Base-by-base conservation (phyloP, 805 yeast genomes). In the Starmerella scarabaei region DNA sequence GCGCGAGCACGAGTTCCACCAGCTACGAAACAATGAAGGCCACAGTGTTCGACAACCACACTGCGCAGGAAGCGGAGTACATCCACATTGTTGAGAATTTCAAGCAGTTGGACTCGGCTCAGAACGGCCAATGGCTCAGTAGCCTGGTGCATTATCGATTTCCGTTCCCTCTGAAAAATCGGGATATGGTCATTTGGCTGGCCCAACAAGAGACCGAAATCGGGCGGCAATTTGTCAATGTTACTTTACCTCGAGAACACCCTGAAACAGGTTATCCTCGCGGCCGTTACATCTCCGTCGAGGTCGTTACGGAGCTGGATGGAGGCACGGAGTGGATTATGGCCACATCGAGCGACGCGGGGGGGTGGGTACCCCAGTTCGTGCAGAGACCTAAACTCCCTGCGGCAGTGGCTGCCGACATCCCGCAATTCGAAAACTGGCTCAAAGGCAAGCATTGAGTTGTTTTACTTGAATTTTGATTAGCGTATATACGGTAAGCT, bases 311-410 rank as follows among this genome's bases (percentile, higher is more conserved):
- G 18, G 41, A 50, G 11, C 38, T 41, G 3, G 47, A 48, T 19
- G 44, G 45, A 19, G 41, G 44, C n/a, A 54, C 60, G 1, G 51
- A 57, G 21, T 63, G 68, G 68, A 44, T 53, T 7, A 58, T 62
- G 64, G 66, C 65, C 1, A 57, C 58, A 34, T 53, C 64, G 8
- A 57, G 64, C 39, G 63, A 63, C 33, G 64, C 67, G 1, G 53
- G 62, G 3, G 68, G 68, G 2, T 47, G 46, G 45, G 38, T 64
- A 7, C 68, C 68, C 2, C 45, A 55, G 20, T 60, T 61, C 56
- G 26, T 63, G 28, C 67, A 64, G 51, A 54, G 62, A 18, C 41
- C 46, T 23, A 39, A 58, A 12, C 51, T 63, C 29, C 47, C 55
- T 4, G 40, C 45, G 5, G 55, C 56, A 5, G 52, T 61, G n/a